phyloP scores from a whole-genome alignment of 139 green algal species.

The Penium margaritaceum region DNA sequence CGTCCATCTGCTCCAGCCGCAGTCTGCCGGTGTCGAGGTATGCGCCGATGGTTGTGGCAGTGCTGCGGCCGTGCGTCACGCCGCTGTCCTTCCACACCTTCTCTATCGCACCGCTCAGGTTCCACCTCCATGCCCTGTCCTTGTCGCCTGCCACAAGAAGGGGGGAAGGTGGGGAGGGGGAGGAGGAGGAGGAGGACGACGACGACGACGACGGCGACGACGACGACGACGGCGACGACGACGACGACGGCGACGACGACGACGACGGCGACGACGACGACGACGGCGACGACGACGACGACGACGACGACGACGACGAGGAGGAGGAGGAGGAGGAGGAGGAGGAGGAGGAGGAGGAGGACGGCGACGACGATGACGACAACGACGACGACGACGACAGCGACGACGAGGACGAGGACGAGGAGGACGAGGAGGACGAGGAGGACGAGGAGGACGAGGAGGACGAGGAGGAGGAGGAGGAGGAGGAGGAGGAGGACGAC shows the following conservation, averaged over 20 bases:
- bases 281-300: neutral
- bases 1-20: neutral
- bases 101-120: constrained; percentile 21
- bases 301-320: no score
- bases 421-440: neutral
- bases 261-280: neutral
- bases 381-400: no score
- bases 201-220: neutral
- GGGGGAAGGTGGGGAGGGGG: neutral
- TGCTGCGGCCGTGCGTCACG: neutral
- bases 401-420: neutral
- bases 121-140: constrained; percentile 18
- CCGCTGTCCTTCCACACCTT: constrained; percentile 6
- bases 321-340: no score
- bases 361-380: no score
- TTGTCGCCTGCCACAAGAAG: constrained; percentile 18
- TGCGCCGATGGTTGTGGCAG: neutral
- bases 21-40: no score
- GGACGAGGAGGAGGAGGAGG: neutral
- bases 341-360: no score
- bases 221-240: neutral
- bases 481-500: neutral
- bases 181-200: no score
- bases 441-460: constrained; percentile 3
- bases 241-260: neutral